Conservation (phyloP, 2,329 filamentous ascomycete genomes). For the Colletotrichum noveboracense region DNA sequence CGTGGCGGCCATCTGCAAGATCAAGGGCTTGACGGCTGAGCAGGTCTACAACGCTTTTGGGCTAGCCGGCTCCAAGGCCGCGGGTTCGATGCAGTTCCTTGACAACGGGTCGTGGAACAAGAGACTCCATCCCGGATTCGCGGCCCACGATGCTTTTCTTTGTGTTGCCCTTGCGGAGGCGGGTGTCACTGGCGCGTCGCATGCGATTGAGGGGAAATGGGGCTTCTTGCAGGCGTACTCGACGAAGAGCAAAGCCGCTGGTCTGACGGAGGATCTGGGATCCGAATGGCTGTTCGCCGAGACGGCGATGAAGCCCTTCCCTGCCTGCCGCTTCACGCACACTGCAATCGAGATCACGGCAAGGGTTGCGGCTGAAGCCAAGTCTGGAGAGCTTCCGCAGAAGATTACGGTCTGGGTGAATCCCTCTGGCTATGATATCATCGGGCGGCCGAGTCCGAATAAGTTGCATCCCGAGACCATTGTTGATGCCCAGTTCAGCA, state of each 20-base stretch:
- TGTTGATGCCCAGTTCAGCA: slow-evolving; percentile 33
- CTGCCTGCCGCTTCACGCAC: slow-evolving; percentile 31
- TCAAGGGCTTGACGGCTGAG: slow-evolving; percentile 23
- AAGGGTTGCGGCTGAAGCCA: slow-evolving; percentile 11
- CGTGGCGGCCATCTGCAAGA: slow-evolving; percentile 28
- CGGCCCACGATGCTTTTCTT: slow-evolving; percentile 31
- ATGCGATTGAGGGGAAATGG: slow-evolving; percentile 27
- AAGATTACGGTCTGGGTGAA: slow-evolving; percentile 25
- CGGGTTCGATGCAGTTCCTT: slow-evolving; percentile 34
- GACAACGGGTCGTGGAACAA: slow-evolving; percentile 34
- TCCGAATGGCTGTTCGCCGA: slow-evolving; percentile 26
- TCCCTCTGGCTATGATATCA: slow-evolving; percentile 26
- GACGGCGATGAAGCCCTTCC: slow-evolving; percentile 28
- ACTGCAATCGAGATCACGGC: slow-evolving; percentile 30
- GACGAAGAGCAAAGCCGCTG: slow-evolving; percentile 16
- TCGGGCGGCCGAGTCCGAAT: slow-evolving; percentile 26
- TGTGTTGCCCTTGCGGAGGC: slow-evolving; percentile 28
- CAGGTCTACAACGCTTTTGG: slow-evolving; percentile 28
- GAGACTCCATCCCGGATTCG: slow-evolving; percentile 31
- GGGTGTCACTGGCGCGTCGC: slow-evolving; percentile 27
- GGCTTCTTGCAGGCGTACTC: slow-evolving; percentile 28
- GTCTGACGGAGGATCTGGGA: slow-evolving; percentile 23
- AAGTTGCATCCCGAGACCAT: slow-evolving; percentile 28
- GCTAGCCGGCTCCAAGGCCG: slow-evolving; percentile 27
- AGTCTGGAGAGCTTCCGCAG: slow-evolving; percentile 12